Evolutionary conservation across 2,329 filamentous ascomycete species (phyloP).

Genomic region (Ophiostoma novo-ulmi): DNA sequence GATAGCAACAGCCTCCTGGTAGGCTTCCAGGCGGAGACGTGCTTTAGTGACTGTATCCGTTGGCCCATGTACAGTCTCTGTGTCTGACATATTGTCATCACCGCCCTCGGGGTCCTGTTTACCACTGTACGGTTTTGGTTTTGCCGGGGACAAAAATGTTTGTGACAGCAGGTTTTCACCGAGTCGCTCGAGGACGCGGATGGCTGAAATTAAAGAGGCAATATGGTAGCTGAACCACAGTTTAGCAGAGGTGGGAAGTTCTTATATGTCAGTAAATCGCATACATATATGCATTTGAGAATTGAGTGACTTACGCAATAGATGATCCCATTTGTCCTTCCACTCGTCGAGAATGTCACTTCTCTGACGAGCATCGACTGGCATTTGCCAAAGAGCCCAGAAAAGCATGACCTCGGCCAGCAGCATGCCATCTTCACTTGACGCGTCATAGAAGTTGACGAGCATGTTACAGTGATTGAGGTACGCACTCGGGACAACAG

Average conservation of each 20-base stretch:
- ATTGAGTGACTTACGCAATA: neutral
- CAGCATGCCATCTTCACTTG: conserved; percentile 13
- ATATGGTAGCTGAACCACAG: conserved; percentile 13
- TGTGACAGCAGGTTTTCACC: conserved; percentile 11
- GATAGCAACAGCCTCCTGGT: conserved; percentile 10
- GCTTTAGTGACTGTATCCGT: neutral
- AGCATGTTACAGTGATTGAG: conserved; percentile 16
- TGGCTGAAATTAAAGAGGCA: conserved; percentile 10
- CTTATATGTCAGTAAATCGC: neutral
- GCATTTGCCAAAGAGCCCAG: conserved; percentile 15
- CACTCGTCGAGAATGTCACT: conserved; percentile 12
- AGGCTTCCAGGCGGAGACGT: conserved; percentile 7
- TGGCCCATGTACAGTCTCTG: neutral
- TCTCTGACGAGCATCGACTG: conserved; percentile 6
- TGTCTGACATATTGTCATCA: conserved; percentile 7
- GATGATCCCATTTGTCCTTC: conserved; percentile 15
- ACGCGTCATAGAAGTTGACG: conserved; percentile 13
- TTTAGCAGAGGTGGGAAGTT: neutral
- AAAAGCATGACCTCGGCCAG: conserved; percentile 15
- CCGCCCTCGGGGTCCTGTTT: neutral
- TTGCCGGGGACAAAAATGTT: neutral
- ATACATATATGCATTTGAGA: neutral
- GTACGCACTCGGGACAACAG: conserved; percentile 7
- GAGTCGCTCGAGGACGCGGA: conserved; percentile 10
- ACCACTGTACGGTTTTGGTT: neutral